Conservation (phyloP, 441 rosid species). For the Pelargonium myrrhifolium region DNA sequence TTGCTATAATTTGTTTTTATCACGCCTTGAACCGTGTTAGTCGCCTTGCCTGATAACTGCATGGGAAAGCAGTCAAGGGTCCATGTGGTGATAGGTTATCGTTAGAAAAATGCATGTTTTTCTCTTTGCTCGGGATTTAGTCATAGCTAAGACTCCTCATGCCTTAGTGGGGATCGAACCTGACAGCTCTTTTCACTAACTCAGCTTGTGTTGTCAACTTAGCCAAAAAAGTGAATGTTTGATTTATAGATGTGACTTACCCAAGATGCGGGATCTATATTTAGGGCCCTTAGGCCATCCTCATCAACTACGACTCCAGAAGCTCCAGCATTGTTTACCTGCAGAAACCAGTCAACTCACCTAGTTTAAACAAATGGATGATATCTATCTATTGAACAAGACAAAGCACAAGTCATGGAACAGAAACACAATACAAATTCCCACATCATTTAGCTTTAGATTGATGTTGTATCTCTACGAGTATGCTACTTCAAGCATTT, state of each 20-base stretch:
- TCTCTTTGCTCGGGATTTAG: too few species aligned
- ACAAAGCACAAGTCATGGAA: neutral
- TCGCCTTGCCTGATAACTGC: constrained; percentile 41
- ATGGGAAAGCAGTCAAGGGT: neutral
- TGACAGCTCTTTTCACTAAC: too few species aligned
- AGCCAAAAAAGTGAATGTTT: neutral
- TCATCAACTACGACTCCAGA: constrained; percentile 29
- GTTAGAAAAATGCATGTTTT: too few species aligned
- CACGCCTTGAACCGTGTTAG: constrained; percentile 24
- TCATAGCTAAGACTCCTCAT: too few species aligned
- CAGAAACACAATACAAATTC: neutral
- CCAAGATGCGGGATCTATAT: constrained; percentile 37
- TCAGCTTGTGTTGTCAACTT: too few species aligned
- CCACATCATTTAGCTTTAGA: too few species aligned
- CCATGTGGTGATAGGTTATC: neutral
- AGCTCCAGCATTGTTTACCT: constrained; percentile 49
- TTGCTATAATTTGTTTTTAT: constrained; percentile 31
- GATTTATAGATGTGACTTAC: constrained; percentile 15
- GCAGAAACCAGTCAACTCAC: constrained; percentile 7
- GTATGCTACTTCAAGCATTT: too few species aligned
- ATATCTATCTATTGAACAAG: too few species aligned
- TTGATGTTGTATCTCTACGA: too few species aligned
- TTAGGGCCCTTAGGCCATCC: constrained; percentile 30
- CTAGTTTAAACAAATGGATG: neutral
- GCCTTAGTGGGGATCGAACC: too few species aligned